A percentile compares a stretch with the other conserved stretches of the same genome.
These are phyloP conservation scores for Claviceps sp. DNA, from an alignment of 2,329 filamentous ascomycete genomes.

Conservation along the genomic window DNA sequence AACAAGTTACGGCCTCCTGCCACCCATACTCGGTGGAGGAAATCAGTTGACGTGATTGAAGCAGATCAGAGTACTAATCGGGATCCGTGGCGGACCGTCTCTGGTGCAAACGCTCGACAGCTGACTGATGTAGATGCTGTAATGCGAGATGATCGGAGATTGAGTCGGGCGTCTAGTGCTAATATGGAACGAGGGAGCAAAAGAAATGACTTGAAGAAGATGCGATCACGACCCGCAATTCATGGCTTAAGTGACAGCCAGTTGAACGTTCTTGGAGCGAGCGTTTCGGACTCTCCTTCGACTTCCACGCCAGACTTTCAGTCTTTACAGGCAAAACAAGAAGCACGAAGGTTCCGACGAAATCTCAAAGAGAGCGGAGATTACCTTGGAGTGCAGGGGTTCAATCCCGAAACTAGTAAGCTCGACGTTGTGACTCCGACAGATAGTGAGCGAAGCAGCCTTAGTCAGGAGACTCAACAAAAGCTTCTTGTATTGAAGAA, in stretches of 20 bases:
- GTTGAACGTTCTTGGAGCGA: background rate
- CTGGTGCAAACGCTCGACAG: constrained; percentile 1
- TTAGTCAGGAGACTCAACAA: constrained; percentile 17
- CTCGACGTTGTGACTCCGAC: constrained; percentile 37
- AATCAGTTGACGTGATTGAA: constrained; percentile 10
- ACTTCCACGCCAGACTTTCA: background rate
- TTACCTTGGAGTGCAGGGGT: constrained; percentile 44
- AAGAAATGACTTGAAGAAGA: background rate
- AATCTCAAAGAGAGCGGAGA: constrained; percentile 41
- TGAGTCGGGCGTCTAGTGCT: constrained; percentile 9
- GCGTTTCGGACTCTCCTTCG: background rate
- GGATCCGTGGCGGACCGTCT: constrained; percentile 21
- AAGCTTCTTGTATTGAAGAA: constrained; percentile 19
- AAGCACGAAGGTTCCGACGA: constrained; percentile 24
- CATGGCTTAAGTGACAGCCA: background rate
- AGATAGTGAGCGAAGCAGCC: constrained; percentile 28
- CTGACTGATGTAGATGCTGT: background rate
- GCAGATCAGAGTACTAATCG: constrained; percentile 21
- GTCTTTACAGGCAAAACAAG: constrained; percentile 16
- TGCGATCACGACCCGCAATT: background rate
- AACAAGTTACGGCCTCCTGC: constrained; percentile 3
- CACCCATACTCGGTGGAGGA: constrained; percentile 7
- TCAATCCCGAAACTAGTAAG: constrained; percentile 42
- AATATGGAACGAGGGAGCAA: constrained; percentile 4
- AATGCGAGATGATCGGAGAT: constrained; percentile 4